Percentiles rank a stretch among this genome's conserved stretches.
Conservation (phyloP, 108 stramenopile genomes). For the Epithemia pelagica region DNA sequence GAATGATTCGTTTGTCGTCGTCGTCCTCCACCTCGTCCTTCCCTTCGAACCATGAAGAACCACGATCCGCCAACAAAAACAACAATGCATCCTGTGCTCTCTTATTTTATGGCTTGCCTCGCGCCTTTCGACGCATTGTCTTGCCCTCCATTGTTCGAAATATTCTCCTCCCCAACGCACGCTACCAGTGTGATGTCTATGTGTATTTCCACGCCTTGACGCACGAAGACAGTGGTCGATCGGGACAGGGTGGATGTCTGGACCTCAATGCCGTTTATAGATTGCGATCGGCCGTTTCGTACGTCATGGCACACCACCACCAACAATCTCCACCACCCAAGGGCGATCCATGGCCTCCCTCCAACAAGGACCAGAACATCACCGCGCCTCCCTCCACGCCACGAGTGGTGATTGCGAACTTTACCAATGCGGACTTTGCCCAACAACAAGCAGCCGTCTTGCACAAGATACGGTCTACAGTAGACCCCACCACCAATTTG, state of each 20-base stretch:
- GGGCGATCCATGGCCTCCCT: not conserved
- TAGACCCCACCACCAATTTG: conserved; percentile 8
- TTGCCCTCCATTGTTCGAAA: conserved; percentile 42
- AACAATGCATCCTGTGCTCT: no score
- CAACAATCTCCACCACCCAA: not conserved
- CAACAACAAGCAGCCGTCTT: conserved; percentile 25
- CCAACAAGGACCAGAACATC: no score
- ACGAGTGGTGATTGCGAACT: conserved; percentile 1
- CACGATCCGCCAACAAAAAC: no score
- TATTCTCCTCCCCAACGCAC: conserved; percentile 40
- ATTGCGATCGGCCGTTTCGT: conserved; percentile 26
- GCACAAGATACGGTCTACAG: conserved; percentile 24
- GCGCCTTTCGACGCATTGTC: conserved; percentile 42
- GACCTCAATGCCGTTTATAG: conserved; percentile 27
- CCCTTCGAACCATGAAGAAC: no score
- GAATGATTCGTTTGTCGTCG: no score
- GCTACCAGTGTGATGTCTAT: conserved; percentile 48
- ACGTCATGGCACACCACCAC: not conserved
- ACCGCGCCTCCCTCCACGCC: no score
- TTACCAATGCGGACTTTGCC: conserved; percentile 19
- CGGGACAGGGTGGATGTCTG: conserved; percentile 33
- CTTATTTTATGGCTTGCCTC: conserved; percentile 38
- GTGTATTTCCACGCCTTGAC: conserved; percentile 31
- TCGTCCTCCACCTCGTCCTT: no score
- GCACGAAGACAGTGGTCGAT: conserved; percentile 28